Evolutionary conservation across 225 moss, liverwort and hornwort genomes (phyloP), one percentile per base, ranked within the genome.

Genomic region (Asterella californica): DNA sequence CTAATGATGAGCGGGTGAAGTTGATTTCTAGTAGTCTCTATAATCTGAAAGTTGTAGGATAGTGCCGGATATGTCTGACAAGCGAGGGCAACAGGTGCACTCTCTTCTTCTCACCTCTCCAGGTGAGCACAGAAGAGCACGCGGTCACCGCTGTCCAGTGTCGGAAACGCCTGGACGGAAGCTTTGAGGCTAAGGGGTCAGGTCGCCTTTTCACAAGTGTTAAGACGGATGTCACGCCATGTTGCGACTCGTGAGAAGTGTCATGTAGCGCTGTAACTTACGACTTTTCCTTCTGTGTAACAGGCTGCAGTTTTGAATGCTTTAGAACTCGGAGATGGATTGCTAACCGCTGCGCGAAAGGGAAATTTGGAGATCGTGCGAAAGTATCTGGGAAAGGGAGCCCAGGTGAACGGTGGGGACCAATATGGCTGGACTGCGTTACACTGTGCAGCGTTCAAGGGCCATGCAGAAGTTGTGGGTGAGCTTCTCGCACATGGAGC

Each of bases 361-460:
- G 96, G 94, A 1, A 84, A 94, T 52, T 53, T 89, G 14, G 87
- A 88, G 65, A 82, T 85, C 37, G 89, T 93, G 6, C 84, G 85
- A 18, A 84, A 88, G 9, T 90, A 90, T 78, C 69, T 96, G 53
- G 79, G 78, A 72, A 91, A 87, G 77, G 96, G 96, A 29, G 94
- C 92, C 19, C 76, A 78, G n/a, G 88, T 96, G 11, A 79, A 94
- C 54, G 82, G 82, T 6, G 83, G 84, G 75, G 96, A 96, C 79
- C 94, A 92, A 62, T 87, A 92, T 33, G 94, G 96, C 5, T 93
- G 94, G 90, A 91, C 92, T 9, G 86, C 96, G 0, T 75, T 94
- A 9, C 96, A 96, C 81, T 87, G 92, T 29, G 94, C 96, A 24
- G 91, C 94, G 2, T 94, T 96, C 85, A 93, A 96, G 82, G 96